Evolutionary conservation across 2,329 filamentous ascomycete species (phyloP).

Genomic region (Metarhizium rileyi): DNA sequence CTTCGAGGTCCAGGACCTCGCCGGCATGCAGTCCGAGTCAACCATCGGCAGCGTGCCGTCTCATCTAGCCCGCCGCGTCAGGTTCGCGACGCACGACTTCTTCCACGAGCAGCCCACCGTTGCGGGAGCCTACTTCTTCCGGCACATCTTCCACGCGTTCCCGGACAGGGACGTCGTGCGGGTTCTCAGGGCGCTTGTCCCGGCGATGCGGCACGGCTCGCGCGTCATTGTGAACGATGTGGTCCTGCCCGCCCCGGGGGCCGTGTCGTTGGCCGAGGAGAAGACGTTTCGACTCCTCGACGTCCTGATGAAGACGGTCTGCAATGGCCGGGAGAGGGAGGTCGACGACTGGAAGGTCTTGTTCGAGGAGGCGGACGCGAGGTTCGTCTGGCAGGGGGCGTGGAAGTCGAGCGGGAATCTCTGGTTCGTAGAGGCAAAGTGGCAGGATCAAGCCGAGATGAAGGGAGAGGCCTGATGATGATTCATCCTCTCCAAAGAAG

Average conservation of each 20-base stretch:
- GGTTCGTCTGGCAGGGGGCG: constrained; percentile 27
- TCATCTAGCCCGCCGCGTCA: constrained; percentile 24
- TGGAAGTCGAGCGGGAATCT: constrained; percentile 18
- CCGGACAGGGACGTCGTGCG: constrained; percentile 34
- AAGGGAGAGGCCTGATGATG: too few species aligned
- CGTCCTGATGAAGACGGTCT: constrained; percentile 35
- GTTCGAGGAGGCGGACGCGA: constrained; percentile 26
- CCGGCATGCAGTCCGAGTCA: constrained; percentile 27
- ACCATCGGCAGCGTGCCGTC: constrained; percentile 20
- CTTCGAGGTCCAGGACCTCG: constrained; percentile 42
- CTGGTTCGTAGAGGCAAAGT: constrained; percentile 28
- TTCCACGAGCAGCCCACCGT: constrained; percentile 38
- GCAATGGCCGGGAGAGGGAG: constrained; percentile 36
- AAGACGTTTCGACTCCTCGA: constrained; percentile 32
- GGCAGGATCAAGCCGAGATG: constrained; percentile 15
- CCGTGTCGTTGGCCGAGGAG: constrained; percentile 24
- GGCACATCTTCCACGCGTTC: constrained; percentile 47
- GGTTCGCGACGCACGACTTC: constrained; percentile 39
- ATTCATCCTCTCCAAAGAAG: too few species aligned
- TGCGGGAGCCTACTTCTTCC: constrained; percentile 44
- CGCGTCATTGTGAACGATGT: constrained; percentile 29
- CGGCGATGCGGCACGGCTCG: constrained; percentile 38
- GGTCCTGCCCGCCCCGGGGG: constrained; percentile 23
- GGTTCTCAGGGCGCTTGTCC: constrained; percentile 35
- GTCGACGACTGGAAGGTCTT: constrained; percentile 32